Conservation (phyloP, 106 monocot genomes). For the Dioscorea zingiberensis region DNA sequence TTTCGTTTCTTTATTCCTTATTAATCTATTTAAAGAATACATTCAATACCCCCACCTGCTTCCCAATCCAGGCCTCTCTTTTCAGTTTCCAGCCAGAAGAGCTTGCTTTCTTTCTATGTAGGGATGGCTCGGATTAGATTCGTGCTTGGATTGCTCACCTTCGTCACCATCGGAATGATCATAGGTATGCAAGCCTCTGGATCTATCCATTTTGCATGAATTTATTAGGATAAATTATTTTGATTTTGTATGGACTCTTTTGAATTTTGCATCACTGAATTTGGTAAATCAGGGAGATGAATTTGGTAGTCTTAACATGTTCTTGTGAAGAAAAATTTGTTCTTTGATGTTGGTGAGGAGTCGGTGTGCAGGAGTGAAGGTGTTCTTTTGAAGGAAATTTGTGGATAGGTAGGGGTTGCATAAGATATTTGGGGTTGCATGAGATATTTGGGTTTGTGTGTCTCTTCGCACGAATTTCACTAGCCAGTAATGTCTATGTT, state of each 20-base stretch:
- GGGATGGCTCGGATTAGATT: slow-evolving; percentile 25
- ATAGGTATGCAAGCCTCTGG: slow-evolving; percentile 20
- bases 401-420: not conserved
- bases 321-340: not conserved
- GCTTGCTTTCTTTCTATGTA: not conserved
- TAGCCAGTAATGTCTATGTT: too few relatives aligned
- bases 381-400: not conserved
- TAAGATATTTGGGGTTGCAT: too few relatives aligned
- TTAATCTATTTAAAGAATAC: too few relatives aligned
- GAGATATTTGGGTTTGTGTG: not conserved
- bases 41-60: too few relatives aligned
- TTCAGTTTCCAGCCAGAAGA: too few relatives aligned
- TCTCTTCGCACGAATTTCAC: too few relatives aligned
- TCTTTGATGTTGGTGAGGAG: not conserved
- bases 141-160: slow-evolving; percentile 37
- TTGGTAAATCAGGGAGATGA: not conserved
- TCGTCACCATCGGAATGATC: slow-evolving; percentile 52
- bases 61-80: too few relatives aligned
- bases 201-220: not conserved
- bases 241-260: not conserved
- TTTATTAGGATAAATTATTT: not conserved
- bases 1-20: too few relatives aligned
- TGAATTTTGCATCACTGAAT: not conserved
- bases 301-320: not conserved
- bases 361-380: too few relatives aligned